Evolutionary conservation across 257 asterid species (phyloP).

Genomic region (Orobanche coerulescens): DNA sequence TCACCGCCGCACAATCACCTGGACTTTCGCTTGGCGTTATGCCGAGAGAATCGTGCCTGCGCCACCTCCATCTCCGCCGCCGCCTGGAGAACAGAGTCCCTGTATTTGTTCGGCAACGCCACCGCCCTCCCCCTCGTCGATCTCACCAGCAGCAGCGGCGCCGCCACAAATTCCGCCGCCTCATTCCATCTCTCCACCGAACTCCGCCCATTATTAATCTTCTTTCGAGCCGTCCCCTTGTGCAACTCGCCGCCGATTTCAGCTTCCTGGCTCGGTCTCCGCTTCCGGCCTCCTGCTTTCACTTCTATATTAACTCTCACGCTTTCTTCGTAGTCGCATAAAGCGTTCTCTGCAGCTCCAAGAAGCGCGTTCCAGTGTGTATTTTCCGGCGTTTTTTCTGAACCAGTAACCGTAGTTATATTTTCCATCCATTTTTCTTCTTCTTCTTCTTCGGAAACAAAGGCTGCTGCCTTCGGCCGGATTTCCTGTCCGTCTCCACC

Average conservation of each 20-base stretch:
- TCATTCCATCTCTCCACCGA: neutral
- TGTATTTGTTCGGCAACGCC: constrained; percentile 37
- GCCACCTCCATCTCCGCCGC: constrained; percentile 21
- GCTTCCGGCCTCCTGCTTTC: constrained; percentile 6
- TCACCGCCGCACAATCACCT: constrained; percentile 28
- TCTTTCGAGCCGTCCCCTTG: constrained; percentile 14
- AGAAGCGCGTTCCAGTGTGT: constrained; percentile 25
- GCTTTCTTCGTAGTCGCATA: constrained; percentile 19
- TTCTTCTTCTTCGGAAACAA: neutral
- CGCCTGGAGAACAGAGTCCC: constrained; percentile 32
- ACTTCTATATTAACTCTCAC: neutral
- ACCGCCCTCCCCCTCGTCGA: constrained; percentile 34
- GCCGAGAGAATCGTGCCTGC: constrained; percentile 23
- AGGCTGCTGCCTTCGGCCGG: constrained; percentile 7
- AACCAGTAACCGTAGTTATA: neutral
- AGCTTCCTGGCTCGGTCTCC: constrained; percentile 2
- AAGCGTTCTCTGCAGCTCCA: constrained; percentile 21
- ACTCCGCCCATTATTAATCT: neutral
- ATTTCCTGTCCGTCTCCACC: neutral
- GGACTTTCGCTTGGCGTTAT: constrained; percentile 28
- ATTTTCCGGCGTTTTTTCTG: neutral
- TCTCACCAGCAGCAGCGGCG: constrained; percentile 27
- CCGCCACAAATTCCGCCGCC: neutral
- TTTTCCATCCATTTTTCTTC: no score
- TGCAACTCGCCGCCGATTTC: constrained; percentile 15